These are phyloP conservation scores for Kuraishia floccosa DNA, from an alignment of 805 yeast genomes.

Conservation along the genomic window DNA sequence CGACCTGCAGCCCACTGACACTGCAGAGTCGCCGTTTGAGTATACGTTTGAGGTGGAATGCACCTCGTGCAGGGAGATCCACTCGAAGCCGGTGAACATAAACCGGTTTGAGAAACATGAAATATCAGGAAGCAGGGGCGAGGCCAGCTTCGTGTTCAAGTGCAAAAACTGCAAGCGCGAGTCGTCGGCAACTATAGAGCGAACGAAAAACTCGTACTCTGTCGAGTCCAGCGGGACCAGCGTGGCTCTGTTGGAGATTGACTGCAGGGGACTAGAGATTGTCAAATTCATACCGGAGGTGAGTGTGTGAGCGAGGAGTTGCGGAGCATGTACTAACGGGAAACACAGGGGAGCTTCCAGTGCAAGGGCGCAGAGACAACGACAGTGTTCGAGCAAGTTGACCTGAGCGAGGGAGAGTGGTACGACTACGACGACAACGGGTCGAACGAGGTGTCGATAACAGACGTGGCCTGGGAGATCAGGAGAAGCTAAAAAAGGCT, in stretches of 20 bases:
- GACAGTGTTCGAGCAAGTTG: conserved; percentile 51
- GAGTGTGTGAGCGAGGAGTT: conserved; percentile 1
- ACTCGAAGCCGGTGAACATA: conserved; percentile 59
- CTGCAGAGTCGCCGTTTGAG: conserved; percentile 51
- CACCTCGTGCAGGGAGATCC: conserved; percentile 67
- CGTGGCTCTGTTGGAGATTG: conserved; percentile 51
- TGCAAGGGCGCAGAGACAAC: conserved; percentile 42
- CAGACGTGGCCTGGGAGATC: conserved; percentile 62
- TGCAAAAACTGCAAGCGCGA: conserved; percentile 51
- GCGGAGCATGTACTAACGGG: conserved; percentile 5
- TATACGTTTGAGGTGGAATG: conserved; percentile 70
- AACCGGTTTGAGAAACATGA: conserved; percentile 58
- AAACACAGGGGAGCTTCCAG: conserved; percentile 34
- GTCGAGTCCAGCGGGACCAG: conserved; percentile 29
- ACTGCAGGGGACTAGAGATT: conserved; percentile 78
- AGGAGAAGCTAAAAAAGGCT: too few relatives aligned
- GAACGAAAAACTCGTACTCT: conserved; percentile 16
- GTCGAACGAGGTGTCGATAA: conserved; percentile 68
- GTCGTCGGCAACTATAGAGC: conserved; percentile 12
- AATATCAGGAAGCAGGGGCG: conserved; percentile 64
- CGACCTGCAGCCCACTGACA: conserved; percentile 41
- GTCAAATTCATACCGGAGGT: conserved; percentile 50
- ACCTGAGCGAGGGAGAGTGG: conserved; percentile 77
- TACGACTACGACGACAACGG: conserved; percentile 89
- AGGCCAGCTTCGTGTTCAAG: conserved; percentile 70